Evolutionary conservation across 176 grass and related monocot genomes (phyloP), one percentile per base, ranked within the genome.

Genomic region (Aegilops umbellulata): DNA sequence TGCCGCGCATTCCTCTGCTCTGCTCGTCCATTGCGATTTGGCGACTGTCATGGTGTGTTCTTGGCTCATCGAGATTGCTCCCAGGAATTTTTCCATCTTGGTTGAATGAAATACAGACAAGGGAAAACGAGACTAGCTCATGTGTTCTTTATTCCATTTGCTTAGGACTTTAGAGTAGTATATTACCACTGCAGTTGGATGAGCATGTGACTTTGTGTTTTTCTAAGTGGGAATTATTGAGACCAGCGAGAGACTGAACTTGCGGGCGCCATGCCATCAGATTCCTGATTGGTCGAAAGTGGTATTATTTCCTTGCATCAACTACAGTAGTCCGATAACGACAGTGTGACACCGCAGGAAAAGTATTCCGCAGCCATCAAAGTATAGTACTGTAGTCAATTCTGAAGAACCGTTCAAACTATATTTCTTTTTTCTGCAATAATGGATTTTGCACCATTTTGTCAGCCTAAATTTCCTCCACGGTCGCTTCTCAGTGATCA

Each of bases 281-380:
- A 74, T 34, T 32, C 23, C 44, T 5, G 17, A 82, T 53, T 15
- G 19, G 42, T 69, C 10, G 34, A 68, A 12, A 31, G 6, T 8
- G 2, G 14, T 36, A 22, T 9, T 60, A 32, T 75, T 80, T 14
- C 3, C n/a, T 42, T 68, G 30, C 41, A 32, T 38, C 47, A 35
- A 83, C 71, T 77, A n/a, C n/a, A n/a, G n/a, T n/a, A 46, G 49
- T 47, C 22, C 10, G 19, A 20, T 88, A 46, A 20, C 69, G 71
- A 68, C 13, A 60, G 44, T 19, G 15, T 26, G n/a, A 55, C n/a
- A 27, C 57, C 32, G 38, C 22, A 15, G 38, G 29, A 81, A 38
- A 46, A 46, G 25, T 23, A 29, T 34, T 73, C 69, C 69, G 66
- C 66, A 70, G 34, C 15, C 57, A 44, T 32, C 41, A 1, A 34